A percentile compares a stretch with the other conserved stretches of the same genome.
Conservation (phyloP, 371 early-diverging fungal genomes). For the Mucor indicus region DNA sequence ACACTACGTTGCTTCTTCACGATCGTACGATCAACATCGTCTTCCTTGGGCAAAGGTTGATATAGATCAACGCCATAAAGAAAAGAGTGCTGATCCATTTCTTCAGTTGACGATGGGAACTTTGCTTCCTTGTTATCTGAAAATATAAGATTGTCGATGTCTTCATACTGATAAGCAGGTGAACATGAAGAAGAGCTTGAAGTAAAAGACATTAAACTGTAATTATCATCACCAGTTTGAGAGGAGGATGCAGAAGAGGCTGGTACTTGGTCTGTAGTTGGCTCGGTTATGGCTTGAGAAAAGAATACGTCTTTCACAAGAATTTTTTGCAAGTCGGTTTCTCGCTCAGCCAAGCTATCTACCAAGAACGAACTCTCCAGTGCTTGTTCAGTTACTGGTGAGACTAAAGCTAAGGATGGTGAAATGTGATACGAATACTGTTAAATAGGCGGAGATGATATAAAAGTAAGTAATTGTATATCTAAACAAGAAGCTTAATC, state of each 20-base stretch:
- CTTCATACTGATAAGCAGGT: not conserved
- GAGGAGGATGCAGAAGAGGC: not conserved
- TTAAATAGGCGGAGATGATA: not conserved
- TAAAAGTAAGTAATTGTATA: too few relatives aligned
- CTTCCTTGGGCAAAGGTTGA: not conserved
- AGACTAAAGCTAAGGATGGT: not conserved
- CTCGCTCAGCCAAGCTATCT: not conserved
- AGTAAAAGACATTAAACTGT: not conserved
- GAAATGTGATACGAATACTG: slow-evolving; percentile 3
- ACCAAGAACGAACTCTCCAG: too few relatives aligned
- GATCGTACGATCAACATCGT: not conserved
- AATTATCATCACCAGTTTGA: not conserved
- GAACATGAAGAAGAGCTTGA: not conserved
- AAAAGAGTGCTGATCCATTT: not conserved
- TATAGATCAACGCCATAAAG: not conserved
- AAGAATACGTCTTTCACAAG: slow-evolving; percentile 30
- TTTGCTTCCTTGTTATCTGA: too few relatives aligned
- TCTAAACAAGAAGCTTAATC: too few relatives aligned
- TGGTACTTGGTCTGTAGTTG: not conserved
- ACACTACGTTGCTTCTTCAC: not conserved
- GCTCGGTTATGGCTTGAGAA: slow-evolving; percentile 17
- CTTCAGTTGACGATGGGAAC: not conserved
- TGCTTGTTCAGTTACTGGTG: not conserved
- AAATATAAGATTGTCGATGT: not conserved
- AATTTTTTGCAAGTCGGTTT: slow-evolving; percentile 7